Percentiles rank a stretch among this genome's conserved stretches.
Conservation (phyloP, 129 eudicot genomes). For the Apium graveolens region DNA sequence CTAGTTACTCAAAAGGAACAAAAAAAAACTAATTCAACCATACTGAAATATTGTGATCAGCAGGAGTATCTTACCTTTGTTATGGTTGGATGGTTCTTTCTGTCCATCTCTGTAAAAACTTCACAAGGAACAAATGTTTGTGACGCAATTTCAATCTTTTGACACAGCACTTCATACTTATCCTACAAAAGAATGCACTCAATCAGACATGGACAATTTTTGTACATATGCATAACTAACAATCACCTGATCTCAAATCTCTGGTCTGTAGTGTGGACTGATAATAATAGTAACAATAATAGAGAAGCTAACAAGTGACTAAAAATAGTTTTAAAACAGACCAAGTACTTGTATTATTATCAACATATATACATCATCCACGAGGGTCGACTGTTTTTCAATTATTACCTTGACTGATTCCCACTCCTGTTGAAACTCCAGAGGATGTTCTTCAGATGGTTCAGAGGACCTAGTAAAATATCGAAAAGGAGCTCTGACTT, state of each 20-base stretch:
- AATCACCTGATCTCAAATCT: not conserved
- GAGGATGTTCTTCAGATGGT: conserved; percentile 2
- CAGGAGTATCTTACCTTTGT: conserved; percentile 40
- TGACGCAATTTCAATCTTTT: conserved; percentile 33
- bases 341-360: too few relatives aligned
- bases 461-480: conserved; percentile 28
- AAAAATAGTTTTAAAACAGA: not conserved
- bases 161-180: conserved; percentile 33
- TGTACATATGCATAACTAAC: too few relatives aligned
- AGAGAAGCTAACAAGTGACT: not conserved
- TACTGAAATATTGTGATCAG: too few relatives aligned
- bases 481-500: conserved; percentile 41
- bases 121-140: conserved; percentile 29
- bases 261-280: not conserved
- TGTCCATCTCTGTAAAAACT: conserved; percentile 23
- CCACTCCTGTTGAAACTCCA: conserved; percentile 41
- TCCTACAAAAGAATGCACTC: conserved; percentile 22
- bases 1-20: too few relatives aligned
- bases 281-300: not conserved
- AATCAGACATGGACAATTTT: too few relatives aligned
- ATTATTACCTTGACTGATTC: conserved; percentile 29
- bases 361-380: not conserved
- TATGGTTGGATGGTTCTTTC: conserved; percentile 45
- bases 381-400: not conserved
- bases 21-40: too few relatives aligned